These are phyloP conservation scores for Boletus bicolor DNA, from an alignment of 768 basidiomycete species.

Conservation along the genomic window DNA sequence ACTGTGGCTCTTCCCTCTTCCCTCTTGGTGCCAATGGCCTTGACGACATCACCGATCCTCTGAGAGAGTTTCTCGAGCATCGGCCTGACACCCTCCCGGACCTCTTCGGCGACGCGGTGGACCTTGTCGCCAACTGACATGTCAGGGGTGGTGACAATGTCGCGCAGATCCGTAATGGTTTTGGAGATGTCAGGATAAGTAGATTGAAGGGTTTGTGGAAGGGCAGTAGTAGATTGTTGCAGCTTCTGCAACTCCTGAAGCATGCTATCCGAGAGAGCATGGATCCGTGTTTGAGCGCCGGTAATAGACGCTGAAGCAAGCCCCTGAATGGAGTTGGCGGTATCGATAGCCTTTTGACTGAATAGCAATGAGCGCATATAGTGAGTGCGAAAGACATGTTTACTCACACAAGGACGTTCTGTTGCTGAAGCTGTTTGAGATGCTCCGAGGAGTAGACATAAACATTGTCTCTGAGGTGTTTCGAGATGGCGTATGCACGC, in stretches of 20 bases:
- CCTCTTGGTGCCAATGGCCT: slow-evolving; percentile 26
- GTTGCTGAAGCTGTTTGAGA: slow-evolving; percentile 63
- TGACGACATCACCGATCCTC: slow-evolving; percentile 33
- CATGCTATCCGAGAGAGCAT: slow-evolving; percentile 63
- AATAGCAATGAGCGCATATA: slow-evolving; percentile 4
- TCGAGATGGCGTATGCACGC: slow-evolving; percentile 65
- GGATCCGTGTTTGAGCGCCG: slow-evolving; percentile 54
- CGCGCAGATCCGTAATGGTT: slow-evolving; percentile 51
- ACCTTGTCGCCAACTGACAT: slow-evolving; percentile 63
- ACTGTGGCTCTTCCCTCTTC: slow-evolving; percentile 18
- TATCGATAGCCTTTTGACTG: slow-evolving; percentile 69
- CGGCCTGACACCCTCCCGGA: slow-evolving; percentile 59
- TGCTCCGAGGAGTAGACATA: slow-evolving; percentile 68
- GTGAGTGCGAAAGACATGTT: background rate
- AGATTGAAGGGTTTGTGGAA: slow-evolving; percentile 60
- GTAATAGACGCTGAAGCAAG: slow-evolving; percentile 56
- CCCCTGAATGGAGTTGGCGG: slow-evolving; percentile 58
- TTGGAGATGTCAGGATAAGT: slow-evolving; percentile 53
- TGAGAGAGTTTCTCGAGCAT: slow-evolving; percentile 52
- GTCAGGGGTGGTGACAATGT: slow-evolving; percentile 51
- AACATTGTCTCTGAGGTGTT: slow-evolving; percentile 59
- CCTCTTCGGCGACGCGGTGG: slow-evolving; percentile 50
- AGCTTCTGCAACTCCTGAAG: slow-evolving; percentile 63
- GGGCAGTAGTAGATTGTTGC: slow-evolving; percentile 53
- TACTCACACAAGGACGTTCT: slow-evolving; percentile 61